A percentile compares a stretch with the other conserved stretches of the same genome.
Conservation (phyloP, 768 basidiomycete genomes). For the Kwoniella newhampshirensis region DNA sequence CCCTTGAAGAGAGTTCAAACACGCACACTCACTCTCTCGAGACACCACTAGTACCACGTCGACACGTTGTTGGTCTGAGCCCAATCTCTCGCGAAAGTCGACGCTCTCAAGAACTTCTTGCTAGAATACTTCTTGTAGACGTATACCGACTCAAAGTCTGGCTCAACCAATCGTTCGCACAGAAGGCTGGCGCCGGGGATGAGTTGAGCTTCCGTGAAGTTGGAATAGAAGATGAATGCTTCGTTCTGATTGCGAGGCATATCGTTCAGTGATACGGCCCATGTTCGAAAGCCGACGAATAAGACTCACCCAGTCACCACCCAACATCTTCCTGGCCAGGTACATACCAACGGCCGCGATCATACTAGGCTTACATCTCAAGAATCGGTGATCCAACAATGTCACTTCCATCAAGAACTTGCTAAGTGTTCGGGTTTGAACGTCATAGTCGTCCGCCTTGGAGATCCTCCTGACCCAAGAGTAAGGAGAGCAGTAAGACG, state of each 20-base stretch:
- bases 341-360: slow-evolving; percentile 98
- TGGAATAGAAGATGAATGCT: slow-evolving; percentile 87
- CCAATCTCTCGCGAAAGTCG: slow-evolving; percentile 57
- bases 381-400: slow-evolving; percentile 84
- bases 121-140: slow-evolving; percentile 94
- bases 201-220: slow-evolving; percentile 84
- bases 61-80: slow-evolving; percentile 45
- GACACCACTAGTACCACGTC: slow-evolving; percentile 30
- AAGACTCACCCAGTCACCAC: slow-evolving; percentile 85
- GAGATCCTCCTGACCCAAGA: slow-evolving; percentile 98
- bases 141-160: slow-evolving; percentile 77
- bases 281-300: slow-evolving; percentile 29
- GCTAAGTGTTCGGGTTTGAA: slow-evolving; percentile 93
- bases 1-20: too few species aligned
- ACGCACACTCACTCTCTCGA: slow-evolving; percentile 7
- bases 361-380: slow-evolving; percentile 88
- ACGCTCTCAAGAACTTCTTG: slow-evolving; percentile 93
- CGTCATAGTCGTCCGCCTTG: slow-evolving; percentile 97
- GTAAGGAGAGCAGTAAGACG: slow-evolving; percentile 97
- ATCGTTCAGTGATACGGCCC: slow-evolving; percentile 19
- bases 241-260: slow-evolving; percentile 65
- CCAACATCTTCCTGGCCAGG: slow-evolving; percentile 87
- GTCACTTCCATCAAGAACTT: slow-evolving; percentile 98
- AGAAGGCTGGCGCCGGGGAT: slow-evolving; percentile 75
- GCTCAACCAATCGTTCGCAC: slow-evolving; percentile 75